A percentile compares a stretch with the other conserved stretches of the same genome.
Evolutionary conservation across 1,139 yeast species (phyloP).

Genomic region (Kurtzmaniella quercitrusa): DNA sequence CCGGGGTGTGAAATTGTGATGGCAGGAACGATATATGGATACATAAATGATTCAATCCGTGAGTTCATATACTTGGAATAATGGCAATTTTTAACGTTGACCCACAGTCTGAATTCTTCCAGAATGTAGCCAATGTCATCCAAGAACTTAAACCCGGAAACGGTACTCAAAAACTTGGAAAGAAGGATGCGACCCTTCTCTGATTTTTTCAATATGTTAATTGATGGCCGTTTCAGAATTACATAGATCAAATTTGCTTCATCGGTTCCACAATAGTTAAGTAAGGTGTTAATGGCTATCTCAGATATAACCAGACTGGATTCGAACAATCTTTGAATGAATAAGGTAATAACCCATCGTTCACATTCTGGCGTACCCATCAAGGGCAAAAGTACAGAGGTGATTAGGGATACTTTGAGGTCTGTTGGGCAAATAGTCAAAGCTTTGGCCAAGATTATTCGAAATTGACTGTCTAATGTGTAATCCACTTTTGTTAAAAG

Average conservation of each 20-base stretch:
- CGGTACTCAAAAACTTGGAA: slow-evolving; percentile 23
- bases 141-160: slow-evolving; percentile 35
- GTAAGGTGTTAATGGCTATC: slow-evolving; percentile 50
- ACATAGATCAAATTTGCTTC: slow-evolving; percentile 30
- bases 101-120: slow-evolving; percentile 28
- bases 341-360: slow-evolving; percentile 38
- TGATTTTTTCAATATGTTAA: slow-evolving; percentile 20
- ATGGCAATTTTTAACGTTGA: slow-evolving; percentile 14
- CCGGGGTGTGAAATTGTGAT: slow-evolving; percentile 1
- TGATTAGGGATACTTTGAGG: slow-evolving; percentile 55
- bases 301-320: slow-evolving; percentile 52
- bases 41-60: slow-evolving; percentile 18
- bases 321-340: slow-evolving; percentile 73
- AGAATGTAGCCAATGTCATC: slow-evolving; percentile 31
- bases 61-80: slow-evolving; percentile 23
- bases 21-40: slow-evolving; percentile 19
- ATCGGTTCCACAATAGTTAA: slow-evolving; percentile 43
- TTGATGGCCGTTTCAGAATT: slow-evolving; percentile 29
- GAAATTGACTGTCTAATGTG: slow-evolving; percentile 58
- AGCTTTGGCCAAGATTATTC: slow-evolving; percentile 63
- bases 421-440: slow-evolving; percentile 52
- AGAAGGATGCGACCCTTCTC: slow-evolving; percentile 26
- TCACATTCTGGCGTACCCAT: slow-evolving; percentile 29
- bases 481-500: slow-evolving; percentile 63
- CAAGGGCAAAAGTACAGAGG: slow-evolving; percentile 42